These are phyloP conservation scores for Colletotrichum sidae DNA, from an alignment of 2,329 filamentous ascomycete species.

Conservation along the genomic window DNA sequence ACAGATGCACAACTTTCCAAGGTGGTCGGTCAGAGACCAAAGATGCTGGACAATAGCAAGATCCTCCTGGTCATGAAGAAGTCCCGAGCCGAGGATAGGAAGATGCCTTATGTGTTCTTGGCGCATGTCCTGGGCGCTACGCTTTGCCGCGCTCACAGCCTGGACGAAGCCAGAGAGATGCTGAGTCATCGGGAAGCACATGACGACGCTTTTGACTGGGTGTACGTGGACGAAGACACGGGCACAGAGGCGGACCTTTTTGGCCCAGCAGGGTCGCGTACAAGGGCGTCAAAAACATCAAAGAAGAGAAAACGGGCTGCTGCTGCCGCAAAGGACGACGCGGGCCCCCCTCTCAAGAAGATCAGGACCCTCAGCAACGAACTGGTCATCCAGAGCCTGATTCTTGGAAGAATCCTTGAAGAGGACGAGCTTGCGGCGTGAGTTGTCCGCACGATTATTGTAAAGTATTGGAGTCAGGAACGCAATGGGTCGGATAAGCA, in stretches of 20 bases:
- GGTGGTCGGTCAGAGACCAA: conserved; percentile 69
- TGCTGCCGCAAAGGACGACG: conserved; percentile 37
- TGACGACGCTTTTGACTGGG: conserved; percentile 74
- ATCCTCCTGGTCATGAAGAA: conserved; percentile 80
- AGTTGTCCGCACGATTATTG: conserved; percentile 2
- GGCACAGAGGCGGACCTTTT: conserved; percentile 65
- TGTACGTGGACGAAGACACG: conserved; percentile 79
- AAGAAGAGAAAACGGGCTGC: conserved; percentile 55
- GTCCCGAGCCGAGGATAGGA: conserved; percentile 71
- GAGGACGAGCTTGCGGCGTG: conserved; percentile 58
- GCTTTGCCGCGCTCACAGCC: conserved; percentile 73
- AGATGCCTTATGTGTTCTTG: conserved; percentile 82
- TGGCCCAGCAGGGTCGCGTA: conserved; percentile 23
- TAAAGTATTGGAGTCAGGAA: not conserved
- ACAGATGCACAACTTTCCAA: conserved; percentile 65
- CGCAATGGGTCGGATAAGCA: not conserved
- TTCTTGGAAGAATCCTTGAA: conserved; percentile 82
- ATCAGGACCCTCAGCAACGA: conserved; percentile 83
- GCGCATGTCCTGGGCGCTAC: conserved; percentile 81
- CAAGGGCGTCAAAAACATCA: conserved; percentile 43
- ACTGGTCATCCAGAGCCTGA: conserved; percentile 91
- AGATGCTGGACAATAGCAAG: conserved; percentile 71
- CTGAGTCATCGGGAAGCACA: conserved; percentile 63
- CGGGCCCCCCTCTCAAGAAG: conserved; percentile 56
- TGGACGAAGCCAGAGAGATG: conserved; percentile 72